Evolutionary conservation across 106 monocot species (phyloP), one percentile per base, ranked within the genome.

Genomic region (Dendrobium nobile): DNA sequence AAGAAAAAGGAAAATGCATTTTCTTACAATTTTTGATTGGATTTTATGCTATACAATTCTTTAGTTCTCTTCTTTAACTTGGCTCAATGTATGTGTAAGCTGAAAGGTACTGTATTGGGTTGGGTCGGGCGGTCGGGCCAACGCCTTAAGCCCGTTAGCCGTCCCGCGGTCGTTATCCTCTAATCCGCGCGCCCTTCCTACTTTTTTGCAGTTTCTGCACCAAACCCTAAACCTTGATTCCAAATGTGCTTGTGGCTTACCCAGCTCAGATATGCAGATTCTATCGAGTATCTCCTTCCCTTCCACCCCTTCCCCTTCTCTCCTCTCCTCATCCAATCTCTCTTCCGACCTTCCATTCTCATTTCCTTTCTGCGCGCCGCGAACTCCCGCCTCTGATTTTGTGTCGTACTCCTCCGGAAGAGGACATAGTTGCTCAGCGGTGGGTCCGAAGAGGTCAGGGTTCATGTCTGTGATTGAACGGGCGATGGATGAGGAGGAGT

Each of bases 401-500:
- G 5, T 18, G 51, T 24, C 74, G 24, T 59, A 80, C 33, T 67
- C 61, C 67, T 20, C 64, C 31, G 19, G 43, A n/a, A 2, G 8
- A 6, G 77, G 43, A 31, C 61, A 40, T 27, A 78, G 80, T 10
- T 67, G 78, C 77, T 41, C 67, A 7, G 43, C 82, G n/a, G 28
- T 77, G n/a, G 67, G 77, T 20, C 18, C 41, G 85, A 83, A 67
- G 80, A 86, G 54, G 83, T 65, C 84, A 8, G 86, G 90, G n/a
- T 79, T 87, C 26, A 77, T 95, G 68, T 88, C 92, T 31, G 90
- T 88, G 41, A 73, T 98, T 7, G 94, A 92, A 74, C 77, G 87
- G 67, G 94, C 92, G 22, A 88, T 98, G 85, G 82, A 90, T 64
- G 97, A 92, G 77, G 92, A 97, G 78, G 94, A 98, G 88, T 98